Base-by-base conservation (phyloP, 169 alveolate genomes). In the Theileria luwenshuni region DNA sequence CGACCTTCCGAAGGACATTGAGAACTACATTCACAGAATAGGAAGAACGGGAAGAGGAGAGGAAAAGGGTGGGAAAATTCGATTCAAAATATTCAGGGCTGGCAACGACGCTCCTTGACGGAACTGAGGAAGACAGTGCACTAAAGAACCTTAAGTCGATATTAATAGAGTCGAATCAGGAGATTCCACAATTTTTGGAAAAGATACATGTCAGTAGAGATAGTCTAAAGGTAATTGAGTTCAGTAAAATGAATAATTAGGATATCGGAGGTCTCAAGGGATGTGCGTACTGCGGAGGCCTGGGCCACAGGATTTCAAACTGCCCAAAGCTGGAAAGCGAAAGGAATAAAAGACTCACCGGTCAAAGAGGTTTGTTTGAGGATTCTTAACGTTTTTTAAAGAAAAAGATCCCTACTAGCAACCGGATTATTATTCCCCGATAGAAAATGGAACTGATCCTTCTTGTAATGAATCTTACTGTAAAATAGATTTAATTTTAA, bases 1-100 rank as follows among this genome's bases (percentile, higher is more conserved):
- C 81, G 99, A 98, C 86, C 92, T 97, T 96, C 99, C 99, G 25
- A 93, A 91, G 77, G 97, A 95, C 71, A 96, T 97, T 69, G 99
- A 98, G 76, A 96, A 95, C 75, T 98, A 98, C 85, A 96, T 96
- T 27, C 99, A 98, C 77, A 85, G 99, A 69, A 97, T 98, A 12
- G 99, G 99, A 27, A 94, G 99, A 69, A 98, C 99, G 3, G 99
- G 99, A 8, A 90, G 99, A 69, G 94, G 98, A 33, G 99, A 98
- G 10, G 65, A 68, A 47, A 52, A 2, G 35, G 79, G 74, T 64
- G 23, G n/a, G 19, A 2, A 49, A 64, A 27, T 23, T 28, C 21
- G 21, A 27, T 19, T 33, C 21, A 25, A 3, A 19, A 49, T 3
- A 33, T 58, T 10, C 32, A 64, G 74, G 99, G 25, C 92, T 91